A percentile compares a stretch with the other conserved stretches of the same genome.
phyloP scores from a whole-genome alignment of 208 protist genomes.

The Leishmania major region DNA sequence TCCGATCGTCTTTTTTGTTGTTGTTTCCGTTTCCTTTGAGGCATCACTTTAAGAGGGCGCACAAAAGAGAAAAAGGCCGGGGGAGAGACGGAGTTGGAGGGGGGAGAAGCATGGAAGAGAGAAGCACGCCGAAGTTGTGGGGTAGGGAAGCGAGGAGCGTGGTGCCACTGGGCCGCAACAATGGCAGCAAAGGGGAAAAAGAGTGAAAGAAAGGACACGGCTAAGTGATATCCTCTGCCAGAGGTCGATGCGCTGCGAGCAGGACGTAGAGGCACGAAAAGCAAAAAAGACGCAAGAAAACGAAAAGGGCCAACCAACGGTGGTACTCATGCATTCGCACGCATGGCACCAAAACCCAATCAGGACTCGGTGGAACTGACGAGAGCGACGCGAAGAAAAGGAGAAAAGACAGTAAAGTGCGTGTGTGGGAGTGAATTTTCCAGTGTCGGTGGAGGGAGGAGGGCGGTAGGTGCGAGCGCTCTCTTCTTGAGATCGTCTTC shows the following conservation, averaged over 20 bases:
- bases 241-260: neutral
- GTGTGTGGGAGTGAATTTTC: slow-evolving; percentile 2
- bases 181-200: neutral
- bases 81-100: neutral
- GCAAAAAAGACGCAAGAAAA: neutral
- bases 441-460: neutral
- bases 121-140: neutral
- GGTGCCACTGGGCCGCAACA: neutral
- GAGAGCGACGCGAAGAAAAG: neutral
- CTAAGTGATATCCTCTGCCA: neutral
- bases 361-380: neutral
- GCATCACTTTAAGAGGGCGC: neutral
- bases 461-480: neutral
- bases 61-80: neutral
- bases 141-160: neutral
- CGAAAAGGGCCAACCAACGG: neutral
- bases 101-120: neutral
- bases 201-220: neutral
- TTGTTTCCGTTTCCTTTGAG: neutral
- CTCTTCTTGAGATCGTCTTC: neutral
- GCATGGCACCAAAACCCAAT: neutral
- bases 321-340: neutral
- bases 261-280: neutral
- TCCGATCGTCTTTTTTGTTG: neutral
- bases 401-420: neutral